These are phyloP conservation scores for Grosmannia huntii DNA, from an alignment of 2,329 filamentous ascomycete genomes.

Conservation along the genomic window DNA sequence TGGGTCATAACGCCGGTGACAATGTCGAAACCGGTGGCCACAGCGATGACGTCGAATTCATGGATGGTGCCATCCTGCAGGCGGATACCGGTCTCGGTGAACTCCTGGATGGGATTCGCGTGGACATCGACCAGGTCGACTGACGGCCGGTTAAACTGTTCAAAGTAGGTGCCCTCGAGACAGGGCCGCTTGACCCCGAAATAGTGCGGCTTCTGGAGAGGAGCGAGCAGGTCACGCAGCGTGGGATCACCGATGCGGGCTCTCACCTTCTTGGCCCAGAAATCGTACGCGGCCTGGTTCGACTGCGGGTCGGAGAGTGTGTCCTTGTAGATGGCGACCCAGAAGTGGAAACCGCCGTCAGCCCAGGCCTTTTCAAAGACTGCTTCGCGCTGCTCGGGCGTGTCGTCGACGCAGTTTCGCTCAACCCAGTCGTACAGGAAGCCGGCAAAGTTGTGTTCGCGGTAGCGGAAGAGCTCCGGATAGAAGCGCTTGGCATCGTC, in stretches of 20 bases:
- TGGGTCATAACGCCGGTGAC: constrained; percentile 25
- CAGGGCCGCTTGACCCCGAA: constrained; percentile 40
- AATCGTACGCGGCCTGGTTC: constrained; percentile 40
- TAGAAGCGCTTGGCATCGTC: constrained; percentile 30
- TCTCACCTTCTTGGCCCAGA: constrained; percentile 40
- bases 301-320: constrained; percentile 29
- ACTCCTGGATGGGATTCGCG: constrained; percentile 25
- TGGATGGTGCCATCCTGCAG: constrained; percentile 27
- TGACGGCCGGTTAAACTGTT: constrained; percentile 30
- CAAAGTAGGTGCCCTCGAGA: constrained; percentile 30
- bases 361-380: constrained; percentile 36
- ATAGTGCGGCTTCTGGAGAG: constrained; percentile 35
- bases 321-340: constrained; percentile 42
- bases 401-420: constrained; percentile 42
- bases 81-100: constrained; percentile 27
- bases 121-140: constrained; percentile 31
- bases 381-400: constrained; percentile 32
- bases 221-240: constrained; percentile 38
- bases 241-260: constrained; percentile 35
- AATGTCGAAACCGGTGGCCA: constrained; percentile 33
- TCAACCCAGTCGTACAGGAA: constrained; percentile 44
- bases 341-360: constrained; percentile 41
- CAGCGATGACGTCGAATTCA: constrained; percentile 30
- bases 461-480: constrained; percentile 36
- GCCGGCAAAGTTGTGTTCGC: constrained; percentile 42